A percentile compares a stretch with the other conserved stretches of the same genome.
Conservation (phyloP, 345 rosid species). For the Iberis pinnata region DNA sequence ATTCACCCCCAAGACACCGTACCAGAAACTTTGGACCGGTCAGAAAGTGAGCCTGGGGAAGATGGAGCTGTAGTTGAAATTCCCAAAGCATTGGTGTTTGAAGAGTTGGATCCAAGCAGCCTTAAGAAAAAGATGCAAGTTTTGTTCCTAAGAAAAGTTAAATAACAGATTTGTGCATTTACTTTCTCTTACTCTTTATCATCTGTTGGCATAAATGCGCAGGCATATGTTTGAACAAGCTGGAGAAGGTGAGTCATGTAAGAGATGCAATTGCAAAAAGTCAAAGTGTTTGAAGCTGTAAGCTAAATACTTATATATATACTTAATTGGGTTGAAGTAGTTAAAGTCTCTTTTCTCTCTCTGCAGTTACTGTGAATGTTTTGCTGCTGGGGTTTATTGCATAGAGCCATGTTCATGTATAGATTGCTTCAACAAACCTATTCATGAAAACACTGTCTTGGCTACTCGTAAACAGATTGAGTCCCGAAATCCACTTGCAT, state of each 20-base stretch:
- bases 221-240: conserved; percentile 60
- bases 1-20: neutral
- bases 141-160: conserved; percentile 4
- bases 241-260: conserved; percentile 68
- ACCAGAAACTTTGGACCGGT: conserved; percentile 44
- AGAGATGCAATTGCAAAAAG: conserved; percentile 93
- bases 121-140: conserved; percentile 77
- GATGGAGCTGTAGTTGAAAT: conserved; percentile 14
- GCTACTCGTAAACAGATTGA: conserved; percentile 96
- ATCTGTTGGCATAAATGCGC: conserved; percentile 1
- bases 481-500: conserved; percentile 94
- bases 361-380: conserved; percentile 60
- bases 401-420: conserved; percentile 90
- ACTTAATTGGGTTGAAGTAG: conserved; percentile 24
- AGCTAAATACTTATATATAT: conserved; percentile 34
- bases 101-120: conserved; percentile 56
- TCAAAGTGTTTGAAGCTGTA: conserved; percentile 97
- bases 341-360: too few species aligned
- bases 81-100: conserved; percentile 26
- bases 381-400: conserved; percentile 97
- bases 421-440: conserved; percentile 92
- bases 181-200: neutral
- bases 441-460: conserved; percentile 82
- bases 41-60: conserved; percentile 35
- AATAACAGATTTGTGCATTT: neutral